These are phyloP conservation scores for Acanthochlamys bracteata DNA, from an alignment of 106 monocot species.

Conservation along the genomic window DNA sequence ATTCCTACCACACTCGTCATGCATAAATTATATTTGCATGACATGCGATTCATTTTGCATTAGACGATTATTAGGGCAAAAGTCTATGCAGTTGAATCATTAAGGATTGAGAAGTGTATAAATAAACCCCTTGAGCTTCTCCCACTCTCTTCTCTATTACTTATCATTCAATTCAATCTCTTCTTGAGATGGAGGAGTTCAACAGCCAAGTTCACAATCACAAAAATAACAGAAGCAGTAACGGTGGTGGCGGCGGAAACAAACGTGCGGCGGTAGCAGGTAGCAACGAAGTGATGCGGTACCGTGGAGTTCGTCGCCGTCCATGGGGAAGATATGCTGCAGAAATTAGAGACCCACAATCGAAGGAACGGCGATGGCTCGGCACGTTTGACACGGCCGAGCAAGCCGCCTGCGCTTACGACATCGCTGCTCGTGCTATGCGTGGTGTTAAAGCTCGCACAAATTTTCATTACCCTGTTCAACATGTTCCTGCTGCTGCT, in stretches of 20 bases:
- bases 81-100: too few species aligned
- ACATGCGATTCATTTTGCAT: too few species aligned
- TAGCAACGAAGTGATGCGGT: slow-evolving; percentile 22
- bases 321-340: slow-evolving; percentile 52
- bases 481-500: neutral
- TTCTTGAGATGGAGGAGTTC: slow-evolving; percentile 15
- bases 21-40: too few species aligned
- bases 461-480: slow-evolving; percentile 43
- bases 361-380: slow-evolving; percentile 73
- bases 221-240: slow-evolving; percentile 5
- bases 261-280: neutral
- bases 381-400: slow-evolving; percentile 80
- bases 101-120: neutral
- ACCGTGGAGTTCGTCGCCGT: slow-evolving; percentile 53
- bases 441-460: slow-evolving; percentile 71
- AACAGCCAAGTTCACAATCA: neutral
- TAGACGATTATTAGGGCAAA: too few species aligned
- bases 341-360: slow-evolving; percentile 45
- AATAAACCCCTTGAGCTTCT: neutral
- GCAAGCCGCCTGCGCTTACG: slow-evolving; percentile 78
- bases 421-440: slow-evolving; percentile 70
- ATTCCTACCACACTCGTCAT: too few species aligned
- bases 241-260: neutral
- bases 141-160: neutral
- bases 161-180: neutral